Conservation (phyloP, 2,329 filamentous ascomycete species). For the Phialophora expanda region DNA sequence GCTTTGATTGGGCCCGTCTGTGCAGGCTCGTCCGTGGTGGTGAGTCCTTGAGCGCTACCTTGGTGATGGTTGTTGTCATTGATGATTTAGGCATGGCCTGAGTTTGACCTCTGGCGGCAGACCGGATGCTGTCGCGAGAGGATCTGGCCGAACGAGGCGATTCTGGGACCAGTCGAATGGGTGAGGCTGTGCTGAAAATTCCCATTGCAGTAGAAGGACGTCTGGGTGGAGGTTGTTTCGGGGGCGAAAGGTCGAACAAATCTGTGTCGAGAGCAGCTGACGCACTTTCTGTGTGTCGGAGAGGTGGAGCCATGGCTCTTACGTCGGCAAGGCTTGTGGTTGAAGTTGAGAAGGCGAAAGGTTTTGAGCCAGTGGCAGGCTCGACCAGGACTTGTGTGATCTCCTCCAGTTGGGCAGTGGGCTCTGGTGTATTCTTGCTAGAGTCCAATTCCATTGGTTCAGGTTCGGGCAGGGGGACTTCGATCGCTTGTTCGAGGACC, state of each 20-base stretch:
- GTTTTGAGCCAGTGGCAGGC: slow-evolving; percentile 29
- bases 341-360: slow-evolving; percentile 39
- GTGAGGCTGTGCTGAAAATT: slow-evolving; percentile 34
- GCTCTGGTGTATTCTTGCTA: slow-evolving; percentile 27
- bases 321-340: slow-evolving; percentile 26
- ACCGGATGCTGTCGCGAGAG: slow-evolving; percentile 11
- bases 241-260: slow-evolving; percentile 38
- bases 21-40: slow-evolving; percentile 26
- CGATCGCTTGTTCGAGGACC: slow-evolving; percentile 32
- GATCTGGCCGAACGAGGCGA: slow-evolving; percentile 31
- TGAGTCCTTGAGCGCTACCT: slow-evolving; percentile 34
- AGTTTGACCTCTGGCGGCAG: slow-evolving; percentile 7
- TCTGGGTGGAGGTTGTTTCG: slow-evolving; percentile 35
- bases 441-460: slow-evolving; percentile 32
- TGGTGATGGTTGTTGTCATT: slow-evolving; percentile 29
- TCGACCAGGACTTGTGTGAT: slow-evolving; percentile 40
- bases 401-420: slow-evolving; percentile 38
- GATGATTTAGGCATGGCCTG: slow-evolving; percentile 14
- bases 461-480: slow-evolving; percentile 36
- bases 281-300: slow-evolving; percentile 26
- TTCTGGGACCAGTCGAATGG: slow-evolving; percentile 38
- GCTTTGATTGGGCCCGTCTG: slow-evolving; percentile 34
- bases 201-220: slow-evolving; percentile 39
- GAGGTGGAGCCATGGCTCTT: slow-evolving; percentile 13
- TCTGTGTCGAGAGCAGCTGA: slow-evolving; percentile 30